These are phyloP conservation scores for Gossypium anomalum DNA, from an alignment of 345 rosid genomes.

Conservation along the genomic window DNA sequence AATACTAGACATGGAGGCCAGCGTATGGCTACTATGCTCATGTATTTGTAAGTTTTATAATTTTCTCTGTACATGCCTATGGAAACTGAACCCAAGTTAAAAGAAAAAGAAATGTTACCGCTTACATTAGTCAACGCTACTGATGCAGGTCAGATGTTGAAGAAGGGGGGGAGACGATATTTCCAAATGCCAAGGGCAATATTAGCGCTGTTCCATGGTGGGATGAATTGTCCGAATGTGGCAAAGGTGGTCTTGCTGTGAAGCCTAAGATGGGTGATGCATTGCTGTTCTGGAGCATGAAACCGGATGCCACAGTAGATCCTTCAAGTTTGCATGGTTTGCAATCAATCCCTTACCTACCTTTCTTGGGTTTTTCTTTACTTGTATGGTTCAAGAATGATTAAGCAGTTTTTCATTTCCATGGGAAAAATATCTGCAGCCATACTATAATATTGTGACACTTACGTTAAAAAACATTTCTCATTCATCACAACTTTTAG, in stretches of 20 bases:
- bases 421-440: neutral
- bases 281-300: slow-evolving; percentile 87
- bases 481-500: neutral
- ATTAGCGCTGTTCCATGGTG: slow-evolving; percentile 63
- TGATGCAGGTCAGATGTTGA: slow-evolving; percentile 83
- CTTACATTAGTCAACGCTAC: neutral
- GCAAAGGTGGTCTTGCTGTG: slow-evolving; percentile 61
- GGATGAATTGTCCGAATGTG: slow-evolving; percentile 84
- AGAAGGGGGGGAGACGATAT: slow-evolving; percentile 96
- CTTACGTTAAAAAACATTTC: neutral
- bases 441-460: neutral
- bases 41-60: slow-evolving; percentile 64
- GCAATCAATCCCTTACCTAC: neutral
- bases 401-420: neutral
- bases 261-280: slow-evolving; percentile 92
- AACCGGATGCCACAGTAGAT: slow-evolving; percentile 80
- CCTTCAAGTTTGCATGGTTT: slow-evolving; percentile 83
- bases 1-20: slow-evolving; percentile 86
- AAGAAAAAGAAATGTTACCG: too few species aligned
- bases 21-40: slow-evolving; percentile 84
- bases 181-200: slow-evolving; percentile 65
- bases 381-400: neutral
- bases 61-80: neutral
- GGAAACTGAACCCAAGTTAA: neutral
- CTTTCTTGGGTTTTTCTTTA: neutral